phyloP scores from a whole-genome alignment of 768 basidiomycete species.

The Mycena olivaceomarginata region DNA sequence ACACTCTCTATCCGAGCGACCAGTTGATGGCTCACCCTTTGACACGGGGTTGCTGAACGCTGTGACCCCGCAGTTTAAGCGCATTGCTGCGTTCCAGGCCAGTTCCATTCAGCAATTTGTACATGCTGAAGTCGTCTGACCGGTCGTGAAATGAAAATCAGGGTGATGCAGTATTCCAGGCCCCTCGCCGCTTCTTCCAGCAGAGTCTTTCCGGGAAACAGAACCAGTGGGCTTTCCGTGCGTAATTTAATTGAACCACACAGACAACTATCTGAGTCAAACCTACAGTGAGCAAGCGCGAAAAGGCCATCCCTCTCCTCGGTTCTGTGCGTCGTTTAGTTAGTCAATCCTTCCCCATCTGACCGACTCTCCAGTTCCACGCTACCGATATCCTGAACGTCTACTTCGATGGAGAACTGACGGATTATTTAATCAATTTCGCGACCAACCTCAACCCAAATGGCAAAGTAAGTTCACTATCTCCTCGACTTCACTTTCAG shows the following conservation, averaged over 20 bases:
- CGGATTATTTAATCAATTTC: constrained; percentile 61
- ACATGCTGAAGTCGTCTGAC: neutral
- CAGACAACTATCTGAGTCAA: neutral
- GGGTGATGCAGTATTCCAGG: constrained; percentile 72
- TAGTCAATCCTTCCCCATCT: neutral
- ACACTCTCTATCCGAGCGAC: constrained; percentile 36
- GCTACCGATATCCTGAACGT: constrained; percentile 54
- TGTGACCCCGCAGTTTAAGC: constrained; percentile 46
- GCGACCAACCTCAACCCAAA: constrained; percentile 62
- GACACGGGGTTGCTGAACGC: constrained; percentile 36
- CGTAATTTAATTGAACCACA: constrained; percentile 25
- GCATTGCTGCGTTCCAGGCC: constrained; percentile 45
- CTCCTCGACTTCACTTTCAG: no score
- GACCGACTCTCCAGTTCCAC: constrained; percentile 53
- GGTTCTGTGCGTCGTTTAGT: constrained; percentile 53
- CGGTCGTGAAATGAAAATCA: neutral
- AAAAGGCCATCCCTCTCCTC: constrained; percentile 53
- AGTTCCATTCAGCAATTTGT: neutral
- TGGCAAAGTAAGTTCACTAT: constrained; percentile 34
- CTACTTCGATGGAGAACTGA: constrained; percentile 54
- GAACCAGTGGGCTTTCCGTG: constrained; percentile 60
- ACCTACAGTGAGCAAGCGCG: constrained; percentile 56
- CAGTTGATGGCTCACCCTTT: constrained; percentile 43
- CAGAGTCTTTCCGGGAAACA: constrained; percentile 61
- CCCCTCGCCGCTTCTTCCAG: constrained; percentile 69